Percentiles rank a stretch among this genome's conserved stretches.
phyloP scores from a whole-genome alignment of 495 filamentous ascomycete genomes.

The Hyaloscypha bicolor region DNA sequence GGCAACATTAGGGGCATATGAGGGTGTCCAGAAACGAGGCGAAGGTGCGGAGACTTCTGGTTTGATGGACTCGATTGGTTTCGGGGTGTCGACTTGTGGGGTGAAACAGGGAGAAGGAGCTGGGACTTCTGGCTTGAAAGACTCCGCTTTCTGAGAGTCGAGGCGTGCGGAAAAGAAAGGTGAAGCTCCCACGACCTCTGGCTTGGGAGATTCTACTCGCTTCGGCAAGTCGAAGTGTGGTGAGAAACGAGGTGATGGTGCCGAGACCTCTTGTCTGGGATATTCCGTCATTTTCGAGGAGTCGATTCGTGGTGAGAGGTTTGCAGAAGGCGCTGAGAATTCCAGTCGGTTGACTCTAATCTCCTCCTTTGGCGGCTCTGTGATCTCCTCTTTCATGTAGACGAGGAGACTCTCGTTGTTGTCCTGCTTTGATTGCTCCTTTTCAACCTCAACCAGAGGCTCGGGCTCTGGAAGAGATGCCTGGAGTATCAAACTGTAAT shows the following conservation, averaged over 20 bases:
- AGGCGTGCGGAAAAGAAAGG: background rate
- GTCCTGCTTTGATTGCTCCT: constrained; percentile 5
- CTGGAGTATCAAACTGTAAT: background rate
- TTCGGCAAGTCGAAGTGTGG: background rate
- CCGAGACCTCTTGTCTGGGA: background rate
- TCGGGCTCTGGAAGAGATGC: background rate
- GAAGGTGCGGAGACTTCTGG: background rate
- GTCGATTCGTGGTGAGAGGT: background rate
- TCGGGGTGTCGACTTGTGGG: background rate
- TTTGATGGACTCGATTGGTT: background rate
- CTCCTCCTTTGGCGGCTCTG: constrained; percentile 3
- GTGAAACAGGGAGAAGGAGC: background rate
- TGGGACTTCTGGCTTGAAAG: background rate
- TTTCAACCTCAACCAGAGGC: background rate
- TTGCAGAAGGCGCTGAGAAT: background rate
- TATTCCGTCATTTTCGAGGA: background rate
- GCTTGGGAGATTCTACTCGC: background rate
- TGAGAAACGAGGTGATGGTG: background rate
- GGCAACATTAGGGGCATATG: background rate
- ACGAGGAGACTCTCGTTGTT: background rate
- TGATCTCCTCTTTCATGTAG: constrained; percentile 5
- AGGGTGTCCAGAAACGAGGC: background rate
- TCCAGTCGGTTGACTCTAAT: background rate
- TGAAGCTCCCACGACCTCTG: background rate
- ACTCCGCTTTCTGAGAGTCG: background rate